phyloP scores from a whole-genome alignment of 2,329 filamentous ascomycete genomes.

The Diaporthe sp. region DNA sequence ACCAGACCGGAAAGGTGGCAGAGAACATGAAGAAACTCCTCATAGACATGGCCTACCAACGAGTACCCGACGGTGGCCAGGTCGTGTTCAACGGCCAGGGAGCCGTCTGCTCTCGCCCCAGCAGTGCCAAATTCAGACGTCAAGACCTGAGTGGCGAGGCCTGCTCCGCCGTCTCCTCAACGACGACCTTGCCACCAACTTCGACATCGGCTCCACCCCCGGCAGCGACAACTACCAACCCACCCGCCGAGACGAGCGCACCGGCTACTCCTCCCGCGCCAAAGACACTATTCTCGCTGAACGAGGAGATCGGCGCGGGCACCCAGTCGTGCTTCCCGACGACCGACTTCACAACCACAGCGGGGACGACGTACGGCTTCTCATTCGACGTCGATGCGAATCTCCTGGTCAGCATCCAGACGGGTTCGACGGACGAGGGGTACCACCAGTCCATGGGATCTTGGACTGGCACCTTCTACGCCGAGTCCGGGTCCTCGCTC shows the following conservation, averaged over 20 bases:
- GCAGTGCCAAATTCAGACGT: constrained; percentile 20
- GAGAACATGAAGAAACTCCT: constrained; percentile 27
- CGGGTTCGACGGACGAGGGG: constrained; percentile 1
- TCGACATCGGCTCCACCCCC: neutral
- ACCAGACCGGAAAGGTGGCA: constrained; percentile 24
- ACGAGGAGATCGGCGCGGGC: neutral
- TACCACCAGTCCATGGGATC: constrained; percentile 22
- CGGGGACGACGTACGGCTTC: constrained; percentile 15
- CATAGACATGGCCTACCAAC: constrained; percentile 22
- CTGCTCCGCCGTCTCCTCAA: constrained; percentile 7
- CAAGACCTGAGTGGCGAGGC: constrained; percentile 21
- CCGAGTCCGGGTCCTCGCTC: neutral
- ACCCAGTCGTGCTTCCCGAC: constrained; percentile 6
- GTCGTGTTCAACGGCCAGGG: constrained; percentile 23
- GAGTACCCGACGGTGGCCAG: neutral
- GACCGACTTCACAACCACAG: neutral
- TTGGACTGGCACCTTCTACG: constrained; percentile 18
- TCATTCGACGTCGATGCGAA: constrained; percentile 13
- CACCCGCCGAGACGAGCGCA: neutral
- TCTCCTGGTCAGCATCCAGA: constrained; percentile 14
- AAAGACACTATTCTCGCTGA: constrained; percentile 11
- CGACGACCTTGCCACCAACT: neutral
- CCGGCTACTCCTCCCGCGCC: neutral
- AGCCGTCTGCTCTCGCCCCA: constrained; percentile 7
- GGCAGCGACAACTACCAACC: neutral